phyloP scores from a whole-genome alignment of 2,329 filamentous ascomycete species.

The Neurospora sp. region DNA sequence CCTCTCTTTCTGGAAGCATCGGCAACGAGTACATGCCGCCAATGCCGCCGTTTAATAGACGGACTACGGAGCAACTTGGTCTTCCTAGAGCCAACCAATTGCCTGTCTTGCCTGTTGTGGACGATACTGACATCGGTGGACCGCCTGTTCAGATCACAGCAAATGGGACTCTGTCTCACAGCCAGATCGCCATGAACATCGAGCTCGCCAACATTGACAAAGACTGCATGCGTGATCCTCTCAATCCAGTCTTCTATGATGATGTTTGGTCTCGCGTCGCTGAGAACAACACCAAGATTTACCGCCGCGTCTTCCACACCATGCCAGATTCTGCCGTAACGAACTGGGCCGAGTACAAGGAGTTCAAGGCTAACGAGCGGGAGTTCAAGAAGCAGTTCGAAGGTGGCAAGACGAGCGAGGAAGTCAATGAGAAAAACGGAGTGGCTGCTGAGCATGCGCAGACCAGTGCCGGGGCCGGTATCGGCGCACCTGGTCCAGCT shows the following conservation, averaged over 20 bases:
- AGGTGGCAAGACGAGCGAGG: constrained; percentile 42
- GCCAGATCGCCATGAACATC: constrained; percentile 56
- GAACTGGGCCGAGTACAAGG: constrained; percentile 87
- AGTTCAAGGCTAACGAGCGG: constrained; percentile 67
- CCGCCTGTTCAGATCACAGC: constrained; percentile 51
- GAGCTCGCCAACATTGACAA: constrained; percentile 65
- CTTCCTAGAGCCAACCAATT: constrained; percentile 60
- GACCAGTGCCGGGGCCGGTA: constrained; percentile 27
- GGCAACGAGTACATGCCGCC: constrained; percentile 47
- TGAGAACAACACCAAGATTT: constrained; percentile 91
- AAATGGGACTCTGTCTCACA: constrained; percentile 39
- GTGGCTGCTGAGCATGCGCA: constrained; percentile 16
- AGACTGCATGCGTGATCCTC: constrained; percentile 89
- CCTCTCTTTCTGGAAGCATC: constrained; percentile 24
- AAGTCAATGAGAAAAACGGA: constrained; percentile 36
- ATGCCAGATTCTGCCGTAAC: constrained; percentile 94
- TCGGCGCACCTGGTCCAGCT: constrained; percentile 32
- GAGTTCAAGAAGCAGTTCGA: constrained; percentile 63
- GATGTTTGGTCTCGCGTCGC: constrained; percentile 83
- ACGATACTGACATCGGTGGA: constrained; percentile 77
- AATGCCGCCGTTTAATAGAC: constrained; percentile 43
- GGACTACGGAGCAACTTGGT: constrained; percentile 57
- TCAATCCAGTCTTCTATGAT: constrained; percentile 72
- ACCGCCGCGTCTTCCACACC: constrained; percentile 85
- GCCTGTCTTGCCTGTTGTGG: constrained; percentile 56